Conservation (phyloP, 2,329 filamentous ascomycete species). For the Aspergillus oerlinghausenensis region DNA sequence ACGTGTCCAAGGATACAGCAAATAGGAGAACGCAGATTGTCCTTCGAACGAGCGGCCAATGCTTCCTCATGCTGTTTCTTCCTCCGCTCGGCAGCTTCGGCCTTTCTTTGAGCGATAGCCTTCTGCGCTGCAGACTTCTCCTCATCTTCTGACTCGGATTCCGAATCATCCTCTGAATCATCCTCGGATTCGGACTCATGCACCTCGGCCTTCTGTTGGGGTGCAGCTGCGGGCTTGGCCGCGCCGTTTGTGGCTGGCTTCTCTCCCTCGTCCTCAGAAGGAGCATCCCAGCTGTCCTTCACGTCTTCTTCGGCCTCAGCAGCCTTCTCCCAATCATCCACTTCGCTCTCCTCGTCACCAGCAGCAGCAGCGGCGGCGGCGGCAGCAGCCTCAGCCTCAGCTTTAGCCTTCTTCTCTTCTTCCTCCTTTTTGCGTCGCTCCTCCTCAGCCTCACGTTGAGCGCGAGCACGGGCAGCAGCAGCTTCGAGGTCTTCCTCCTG, state of each 20-base stretch:
- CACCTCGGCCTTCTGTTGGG: conserved; percentile 11
- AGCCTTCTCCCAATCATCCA: conserved; percentile 82
- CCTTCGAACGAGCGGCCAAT: conserved; percentile 82
- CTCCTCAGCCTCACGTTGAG: conserved; percentile 47
- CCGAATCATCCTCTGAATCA: conserved; percentile 28
- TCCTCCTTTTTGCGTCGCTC: conserved; percentile 63
- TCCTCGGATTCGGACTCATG: conserved; percentile 20
- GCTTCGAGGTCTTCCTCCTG: conserved; percentile 52
- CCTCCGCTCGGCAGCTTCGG: conserved; percentile 80
- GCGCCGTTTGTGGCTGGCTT: conserved; percentile 26
- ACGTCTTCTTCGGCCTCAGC: conserved; percentile 70
- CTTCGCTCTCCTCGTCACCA: conserved; percentile 51
- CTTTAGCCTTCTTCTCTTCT: conserved; percentile 70
- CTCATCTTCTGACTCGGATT: conserved; percentile 56
- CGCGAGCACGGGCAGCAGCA: conserved; percentile 44
- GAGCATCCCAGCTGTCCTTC: conserved; percentile 92
- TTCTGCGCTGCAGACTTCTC: conserved; percentile 67
- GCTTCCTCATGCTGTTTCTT: conserved; percentile 90
- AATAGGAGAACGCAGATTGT: conserved; percentile 94
- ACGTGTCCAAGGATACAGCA: conserved; percentile 99
- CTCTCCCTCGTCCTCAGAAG: conserved; percentile 57
- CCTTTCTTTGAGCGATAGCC: conserved; percentile 73
- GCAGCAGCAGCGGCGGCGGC: conserved; percentile 48
- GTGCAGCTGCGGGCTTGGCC: conserved; percentile 24
- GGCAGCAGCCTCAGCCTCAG: conserved; percentile 64